phyloP scores from a whole-genome alignment of 352 stramenopile genomes.

The Pythium chondricola region DNA sequence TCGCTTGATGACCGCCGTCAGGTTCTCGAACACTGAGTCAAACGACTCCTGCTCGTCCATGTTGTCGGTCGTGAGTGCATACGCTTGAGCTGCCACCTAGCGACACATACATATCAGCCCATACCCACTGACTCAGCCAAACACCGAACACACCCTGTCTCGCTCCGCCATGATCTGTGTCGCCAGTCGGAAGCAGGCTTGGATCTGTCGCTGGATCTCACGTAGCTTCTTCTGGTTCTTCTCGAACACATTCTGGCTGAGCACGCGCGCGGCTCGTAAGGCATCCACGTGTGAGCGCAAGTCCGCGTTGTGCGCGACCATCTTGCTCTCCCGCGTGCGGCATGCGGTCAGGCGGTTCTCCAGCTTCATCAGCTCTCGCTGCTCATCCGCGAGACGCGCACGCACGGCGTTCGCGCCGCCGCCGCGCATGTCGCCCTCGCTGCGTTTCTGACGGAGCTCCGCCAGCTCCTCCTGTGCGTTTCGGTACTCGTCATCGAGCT shows the following conservation, averaged over 20 bases:
- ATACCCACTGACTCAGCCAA: background rate
- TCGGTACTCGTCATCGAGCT: slow-evolving; percentile 67
- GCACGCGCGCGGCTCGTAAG: slow-evolving; percentile 49
- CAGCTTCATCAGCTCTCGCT: slow-evolving; percentile 72
- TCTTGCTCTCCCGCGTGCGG: slow-evolving; percentile 71
- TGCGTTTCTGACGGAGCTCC: slow-evolving; percentile 53
- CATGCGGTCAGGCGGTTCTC: slow-evolving; percentile 73
- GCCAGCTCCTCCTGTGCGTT: slow-evolving; percentile 63
- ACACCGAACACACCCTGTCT: slow-evolving; percentile 33
- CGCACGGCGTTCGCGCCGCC: slow-evolving; percentile 67
- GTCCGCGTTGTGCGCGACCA: slow-evolving; percentile 49
- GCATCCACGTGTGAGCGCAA: slow-evolving; percentile 50
- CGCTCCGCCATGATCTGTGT: slow-evolving; percentile 69
- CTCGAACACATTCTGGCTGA: slow-evolving; percentile 71
- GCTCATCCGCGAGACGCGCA: slow-evolving; percentile 60
- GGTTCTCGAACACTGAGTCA: slow-evolving; percentile 63
- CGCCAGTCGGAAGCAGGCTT: slow-evolving; percentile 59
- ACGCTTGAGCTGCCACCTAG: slow-evolving; percentile 59
- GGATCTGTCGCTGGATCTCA: slow-evolving; percentile 74
- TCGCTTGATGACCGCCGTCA: slow-evolving; percentile 63
- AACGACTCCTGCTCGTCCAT: slow-evolving; percentile 74
- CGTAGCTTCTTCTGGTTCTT: slow-evolving; percentile 74
- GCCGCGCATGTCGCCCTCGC: slow-evolving; percentile 65
- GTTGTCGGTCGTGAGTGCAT: slow-evolving; percentile 59
- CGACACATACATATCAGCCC: background rate